Evolutionary conservation across 768 basidiomycete species (phyloP), one percentile per base, ranked within the genome.

Genomic region (Tylopilus felleus): DNA sequence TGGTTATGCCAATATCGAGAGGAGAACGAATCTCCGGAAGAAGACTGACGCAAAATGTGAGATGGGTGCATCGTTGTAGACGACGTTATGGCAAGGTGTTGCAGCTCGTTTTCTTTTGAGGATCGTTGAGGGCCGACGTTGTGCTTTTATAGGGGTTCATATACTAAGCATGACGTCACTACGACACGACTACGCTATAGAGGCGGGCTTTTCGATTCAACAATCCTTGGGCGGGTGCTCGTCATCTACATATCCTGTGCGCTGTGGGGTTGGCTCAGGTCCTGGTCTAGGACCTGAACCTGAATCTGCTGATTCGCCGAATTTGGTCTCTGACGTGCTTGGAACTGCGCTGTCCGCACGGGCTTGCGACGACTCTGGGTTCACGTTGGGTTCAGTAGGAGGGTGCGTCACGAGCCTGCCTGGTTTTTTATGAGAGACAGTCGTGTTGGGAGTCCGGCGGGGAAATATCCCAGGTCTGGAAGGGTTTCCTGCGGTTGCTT

Each of bases 1-100:
- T 72, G 69, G 41, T 65, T 71, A 47, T 69, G 63, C 69, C 69
- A 71, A 51, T 67, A 72, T 43, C 69, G 55, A 19, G 65, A 64
- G 16, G 65, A 58, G 38, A 69, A 70, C 22, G 66, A 54, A 21
- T 68, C 53, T 2, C 62, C 60, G 21, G 65, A 50, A 16, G 51
- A 55, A 42, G 67, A 62, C 39, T 70, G 69, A 23, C 53, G 61
- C 47, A 35, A 49, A 36, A 64, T 52, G 19, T 29, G 58, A 40
- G 60, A 69, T 25, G 63, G 53, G 39, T 57, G 65, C 71, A 70
- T 72, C 36, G 43, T 35, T 19, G 45, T 41, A 8, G 17, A 33
- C 10, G 43, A 17, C 8, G 5, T 10, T 40, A 22, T 9, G 23
- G 16, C 10, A 12, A 1, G 21, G 3, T 47, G 3, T 7, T 47